Base-by-base conservation (phyloP, 257 asterid species). In the Thymus mandschuricus region DNA sequence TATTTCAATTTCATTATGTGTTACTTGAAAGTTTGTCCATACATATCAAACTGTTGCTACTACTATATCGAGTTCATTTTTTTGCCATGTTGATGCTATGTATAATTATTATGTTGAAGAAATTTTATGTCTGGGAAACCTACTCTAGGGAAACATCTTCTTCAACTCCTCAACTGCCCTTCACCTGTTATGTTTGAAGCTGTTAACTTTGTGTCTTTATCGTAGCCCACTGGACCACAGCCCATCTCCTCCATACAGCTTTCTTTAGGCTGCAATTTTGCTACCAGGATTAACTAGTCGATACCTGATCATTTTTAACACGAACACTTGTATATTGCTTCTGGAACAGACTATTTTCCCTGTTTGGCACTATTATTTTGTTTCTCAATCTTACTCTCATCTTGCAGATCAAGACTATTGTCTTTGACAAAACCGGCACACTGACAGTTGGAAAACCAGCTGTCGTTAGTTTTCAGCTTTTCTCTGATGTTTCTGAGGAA, bases 391-490 rank as follows among this genome's bases (percentile, higher is more conserved):
- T 10, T 63, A 7, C 55, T 71, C 70, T 75, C 60, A 60, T 76
- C 66, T 59, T 81, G 75, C 85, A 93, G 98, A 88, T 93, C 64
- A 91, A 86, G 83, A 83, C 85, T 52, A 84, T 91, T 8, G 95
- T 91, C 67, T 93, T 93, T 65, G 98, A 93, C 80, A 93, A 93
- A 86, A 91, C 97, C 3, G 97, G 98, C 76, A 93, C 98, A 6
- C 70, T 91, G 76, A 93, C 98, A 15, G 63, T 85, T 76, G 98
- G 98, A 76, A 93, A 86, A 79, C 98, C 98, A 71, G 69, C 96
- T 72, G 98, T 93, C 15, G 96, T 91, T 70, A 89, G 90, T 83
- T 86, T 89, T 64, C 88, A 76, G 83, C 81, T 93, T 59, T 89
- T 93, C 75, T 84, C 98, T 44, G 75, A 73, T 30, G 70, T 87